A percentile compares a stretch with the other conserved stretches of the same genome.
These are phyloP conservation scores for Carex pumila DNA, from an alignment of 176 grass and related monocot species.

Conservation along the genomic window DNA sequence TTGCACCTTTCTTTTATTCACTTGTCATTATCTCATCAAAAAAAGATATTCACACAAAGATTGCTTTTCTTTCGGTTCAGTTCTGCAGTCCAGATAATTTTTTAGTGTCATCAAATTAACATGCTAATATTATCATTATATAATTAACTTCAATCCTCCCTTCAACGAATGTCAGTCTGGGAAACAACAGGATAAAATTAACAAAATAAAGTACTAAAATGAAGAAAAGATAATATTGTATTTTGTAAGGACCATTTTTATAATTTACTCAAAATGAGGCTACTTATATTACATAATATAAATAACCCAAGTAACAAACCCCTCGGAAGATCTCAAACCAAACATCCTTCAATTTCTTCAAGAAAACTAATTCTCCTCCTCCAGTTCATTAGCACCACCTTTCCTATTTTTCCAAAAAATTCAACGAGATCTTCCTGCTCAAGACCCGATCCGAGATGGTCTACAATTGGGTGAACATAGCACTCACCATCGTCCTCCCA, in stretches of 20 bases:
- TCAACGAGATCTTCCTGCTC: background rate
- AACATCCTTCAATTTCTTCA: slow-evolving; percentile 1
- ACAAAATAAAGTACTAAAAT: too few species aligned
- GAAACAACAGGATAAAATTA: too few species aligned
- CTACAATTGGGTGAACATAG: background rate
- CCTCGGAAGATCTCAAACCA: background rate
- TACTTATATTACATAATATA: background rate
- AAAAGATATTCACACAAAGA: background rate
- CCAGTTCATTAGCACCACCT: background rate
- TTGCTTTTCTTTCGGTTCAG: too few species aligned
- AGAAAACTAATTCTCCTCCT: background rate
- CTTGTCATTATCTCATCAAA: background rate
- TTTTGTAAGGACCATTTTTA: background rate
- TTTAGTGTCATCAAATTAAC: too few species aligned
- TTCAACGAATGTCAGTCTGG: too few species aligned
- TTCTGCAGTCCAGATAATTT: too few species aligned
- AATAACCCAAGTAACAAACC: background rate
- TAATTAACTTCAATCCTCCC: too few species aligned
- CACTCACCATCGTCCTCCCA: background rate
- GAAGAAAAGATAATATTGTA: background rate
- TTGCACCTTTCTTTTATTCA: background rate
- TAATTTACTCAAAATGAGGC: background rate
- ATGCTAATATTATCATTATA: too few species aligned
- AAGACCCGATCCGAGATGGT: background rate
- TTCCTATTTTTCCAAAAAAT: background rate